These are phyloP conservation scores for Alnus rubra DNA, from an alignment of 306 rosid species.

Conservation along the genomic window DNA sequence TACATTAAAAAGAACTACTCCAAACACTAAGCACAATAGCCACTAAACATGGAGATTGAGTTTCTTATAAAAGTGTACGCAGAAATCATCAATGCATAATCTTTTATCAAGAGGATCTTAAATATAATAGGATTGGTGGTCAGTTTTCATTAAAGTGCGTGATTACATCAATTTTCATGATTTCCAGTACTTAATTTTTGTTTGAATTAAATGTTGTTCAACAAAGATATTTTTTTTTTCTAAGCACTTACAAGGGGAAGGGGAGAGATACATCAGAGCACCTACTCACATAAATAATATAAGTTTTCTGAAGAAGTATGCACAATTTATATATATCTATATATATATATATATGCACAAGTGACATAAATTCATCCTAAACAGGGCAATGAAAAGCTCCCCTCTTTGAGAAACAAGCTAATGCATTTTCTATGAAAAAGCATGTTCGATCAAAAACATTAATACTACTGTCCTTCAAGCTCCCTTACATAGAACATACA, in stretches of 20 bases:
- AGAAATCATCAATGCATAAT: neutral
- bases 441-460: slow-evolving; percentile 5
- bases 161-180: neutral
- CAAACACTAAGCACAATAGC: slow-evolving; percentile 25
- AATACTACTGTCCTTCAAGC: neutral
- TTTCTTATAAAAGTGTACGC: neutral
- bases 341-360: neutral
- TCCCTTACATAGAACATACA: neutral
- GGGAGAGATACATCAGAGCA: neutral
- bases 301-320: neutral
- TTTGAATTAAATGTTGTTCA: neutral
- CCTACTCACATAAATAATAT: neutral
- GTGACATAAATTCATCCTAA: neutral
- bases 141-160: neutral
- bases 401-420: neutral
- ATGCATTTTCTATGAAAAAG: slow-evolving; percentile 1
- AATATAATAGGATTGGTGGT: neutral
- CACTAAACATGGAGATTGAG: slow-evolving; percentile 2
- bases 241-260: too few relatives aligned
- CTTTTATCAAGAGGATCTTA: neutral
- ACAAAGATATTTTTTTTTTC: neutral
- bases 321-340: neutral
- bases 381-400: neutral
- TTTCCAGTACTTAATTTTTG: neutral
- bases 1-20: slow-evolving; percentile 1